Base-by-base conservation (phyloP, 768 basidiomycete genomes). In the Suillus lakei region DNA sequence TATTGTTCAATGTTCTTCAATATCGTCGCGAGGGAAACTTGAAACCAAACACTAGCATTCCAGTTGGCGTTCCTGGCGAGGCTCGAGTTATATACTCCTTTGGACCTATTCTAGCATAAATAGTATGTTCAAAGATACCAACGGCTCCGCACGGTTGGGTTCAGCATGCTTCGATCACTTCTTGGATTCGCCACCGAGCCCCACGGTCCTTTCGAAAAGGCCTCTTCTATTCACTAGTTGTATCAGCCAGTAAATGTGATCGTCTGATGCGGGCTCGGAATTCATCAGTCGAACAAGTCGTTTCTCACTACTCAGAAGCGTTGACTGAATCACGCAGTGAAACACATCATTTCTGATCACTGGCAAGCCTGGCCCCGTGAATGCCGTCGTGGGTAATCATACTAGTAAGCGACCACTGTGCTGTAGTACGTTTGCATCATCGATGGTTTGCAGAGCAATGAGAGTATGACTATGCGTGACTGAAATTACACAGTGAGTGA, bases 101-200 rank as follows among this genome's bases (percentile, higher is more conserved):
- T 41, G 26, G 26, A 9, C 18, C 18, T 18, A n/a, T 50, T 67
- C 64, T 4, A 21, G 26, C 12, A 59, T 59, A 59, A 59, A 41
- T 59, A 59, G 9, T 21, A 59, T 59, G 58, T 28, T 28, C 18
- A 39, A 28, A 18, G 36, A 12, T 59, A 21, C 39, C 38, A 41
- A 41, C 4, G 58, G 58, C 10, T 13, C 39, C 39, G 26, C 26
- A 41, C 9, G 39, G 10, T 59, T 41, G 26, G 26, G 26, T 30
- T 30, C 58, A 59, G 6, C 58, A 59, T 59, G 58, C 21, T 59
- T 39, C 58, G 26, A 10, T 59, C 58, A 7, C 38, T 59, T 28
- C 28, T 39, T 21, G 26, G 26, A 30, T 21, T 28, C 10, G 12
- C 28, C 58, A 28, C 28, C 26, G 41, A 59, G 58, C 3, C 26